A percentile compares a stretch with the other conserved stretches of the same genome.
Conservation (phyloP, 805 yeast genomes). For the Kodamaea neixiangensis region DNA sequence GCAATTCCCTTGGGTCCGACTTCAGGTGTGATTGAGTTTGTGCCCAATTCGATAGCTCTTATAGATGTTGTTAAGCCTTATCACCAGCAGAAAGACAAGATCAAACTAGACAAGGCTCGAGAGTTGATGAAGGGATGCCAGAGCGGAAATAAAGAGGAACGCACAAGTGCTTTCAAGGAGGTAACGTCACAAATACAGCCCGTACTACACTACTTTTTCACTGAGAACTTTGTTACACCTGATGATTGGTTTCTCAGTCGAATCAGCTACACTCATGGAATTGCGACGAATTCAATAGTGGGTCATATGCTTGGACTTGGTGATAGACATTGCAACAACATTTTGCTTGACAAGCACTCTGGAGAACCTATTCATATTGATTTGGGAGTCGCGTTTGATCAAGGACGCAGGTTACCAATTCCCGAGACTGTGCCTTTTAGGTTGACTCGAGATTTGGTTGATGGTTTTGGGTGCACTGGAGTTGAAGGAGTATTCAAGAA, state of each 20-base stretch:
- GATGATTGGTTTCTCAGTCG: conserved; percentile 74
- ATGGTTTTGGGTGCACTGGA: conserved; percentile 91
- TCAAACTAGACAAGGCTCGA: conserved; percentile 61
- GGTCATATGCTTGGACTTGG: conserved; percentile 92
- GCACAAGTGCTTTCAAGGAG: conserved; percentile 47
- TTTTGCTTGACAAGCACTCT: conserved; percentile 71
- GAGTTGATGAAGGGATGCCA: conserved; percentile 62
- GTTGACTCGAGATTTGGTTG: conserved; percentile 84
- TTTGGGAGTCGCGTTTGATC: conserved; percentile 95
- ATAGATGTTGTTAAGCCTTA: conserved; percentile 65
- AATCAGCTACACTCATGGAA: conserved; percentile 66
- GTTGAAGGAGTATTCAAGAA: conserved; percentile 72
- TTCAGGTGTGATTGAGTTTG: conserved; percentile 90
- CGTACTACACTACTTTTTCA: conserved; percentile 68
- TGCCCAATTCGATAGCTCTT: conserved; percentile 69
- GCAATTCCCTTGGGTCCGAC: conserved; percentile 88
- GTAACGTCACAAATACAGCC: conserved; percentile 61
- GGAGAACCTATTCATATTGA: conserved; percentile 98
- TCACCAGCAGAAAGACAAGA: conserved; percentile 53
- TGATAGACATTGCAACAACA: conserved; percentile 91
- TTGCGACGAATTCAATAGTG: conserved; percentile 82
- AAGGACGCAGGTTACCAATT: conserved; percentile 76
- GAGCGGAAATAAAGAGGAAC: conserved; percentile 39
- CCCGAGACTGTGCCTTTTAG: conserved; percentile 96
- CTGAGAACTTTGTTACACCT: conserved; percentile 63